Conservation (phyloP, 1,139 yeast species). For the Komagataea norvegica region DNA sequence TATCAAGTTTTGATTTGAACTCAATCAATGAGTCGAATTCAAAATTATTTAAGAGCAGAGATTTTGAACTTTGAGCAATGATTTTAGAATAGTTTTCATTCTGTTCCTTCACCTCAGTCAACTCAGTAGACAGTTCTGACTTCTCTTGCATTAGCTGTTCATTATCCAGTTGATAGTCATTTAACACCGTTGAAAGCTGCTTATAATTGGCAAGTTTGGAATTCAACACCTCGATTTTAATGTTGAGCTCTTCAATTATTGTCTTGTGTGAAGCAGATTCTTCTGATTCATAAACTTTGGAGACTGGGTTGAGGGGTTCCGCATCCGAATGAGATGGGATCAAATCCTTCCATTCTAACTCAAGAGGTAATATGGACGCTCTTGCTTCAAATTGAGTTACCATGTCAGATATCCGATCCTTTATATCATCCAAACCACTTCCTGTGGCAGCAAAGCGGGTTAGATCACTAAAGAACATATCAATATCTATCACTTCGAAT, state of each 20-base stretch:
- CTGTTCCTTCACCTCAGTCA: conserved; percentile 5
- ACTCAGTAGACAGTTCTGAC: conserved; percentile 3
- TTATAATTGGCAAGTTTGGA: conserved; percentile 31
- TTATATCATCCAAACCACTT: background rate
- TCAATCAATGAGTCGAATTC: conserved; percentile 19
- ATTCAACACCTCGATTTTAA: conserved; percentile 40
- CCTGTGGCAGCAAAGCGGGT: background rate
- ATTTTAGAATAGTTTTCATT: conserved; percentile 6
- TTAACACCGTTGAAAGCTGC: conserved; percentile 15
- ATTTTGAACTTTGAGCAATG: conserved; percentile 15
- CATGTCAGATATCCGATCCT: background rate
- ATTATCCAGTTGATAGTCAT: conserved; percentile 12
- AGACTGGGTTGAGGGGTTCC: too few relatives aligned
- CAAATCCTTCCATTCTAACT: too few relatives aligned
- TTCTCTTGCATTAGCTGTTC: conserved; percentile 11
- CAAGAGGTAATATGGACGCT: background rate
- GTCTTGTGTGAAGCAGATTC: background rate
- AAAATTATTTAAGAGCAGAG: conserved; percentile 17
- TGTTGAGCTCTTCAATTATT: conserved; percentile 28
- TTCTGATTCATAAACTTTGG: background rate
- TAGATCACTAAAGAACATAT: background rate
- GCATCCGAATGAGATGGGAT: too few relatives aligned
- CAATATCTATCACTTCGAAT: background rate
- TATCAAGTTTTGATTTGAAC: conserved; percentile 15
- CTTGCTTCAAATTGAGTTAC: background rate